Base-by-base conservation (phyloP, 441 rosid genomes). In the Theobroma grandiflorum region DNA sequence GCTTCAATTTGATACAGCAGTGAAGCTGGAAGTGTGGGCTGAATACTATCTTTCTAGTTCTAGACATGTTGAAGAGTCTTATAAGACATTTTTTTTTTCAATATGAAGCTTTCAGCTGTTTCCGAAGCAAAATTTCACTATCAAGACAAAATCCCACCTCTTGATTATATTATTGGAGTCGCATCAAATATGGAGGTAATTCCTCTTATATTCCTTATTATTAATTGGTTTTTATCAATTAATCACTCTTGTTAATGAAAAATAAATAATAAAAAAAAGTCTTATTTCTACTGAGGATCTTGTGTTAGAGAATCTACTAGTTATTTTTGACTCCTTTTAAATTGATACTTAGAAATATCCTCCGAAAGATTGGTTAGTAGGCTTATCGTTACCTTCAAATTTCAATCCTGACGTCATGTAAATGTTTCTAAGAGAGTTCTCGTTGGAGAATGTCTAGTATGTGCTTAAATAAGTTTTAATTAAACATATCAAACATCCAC, bases 301-400 rank as follows among this genome's bases (percentile, higher is more conserved):
- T 6, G 0, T 43, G 49, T 4, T 43, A 43, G 8, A 43, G 0
- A 6, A 6, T 26, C 31, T 26, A 40, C 2, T 8, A 4, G 2
- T 43, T 26, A 43, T 4, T 43, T 22, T 22, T 61, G 26, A 40
- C 18, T 9, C n/a, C 20, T 69, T 22, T 69, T 57, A 69, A 43
- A 69, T 69, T 69, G 35, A 14, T 35, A 20, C 20, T 71, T 90
- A 95, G 99, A 53, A 82, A 66, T 95, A 90, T 83, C 92, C 96
- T n/a, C 85, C 91, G 42, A 89, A 87, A 86, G 92, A 94, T 82
- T 95, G 98, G 99, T 87, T 95, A 5, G 95, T 90, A 55, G 92
- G 90, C 61, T 87, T 94, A 79, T 90, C 93, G 55, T 84, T 94
- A 85, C 98, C 95, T 78, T 87, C 91, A 63, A 86, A 83, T 66